These are phyloP conservation scores for Euphorbia schlechtendalii DNA, from an alignment of 441 rosid genomes.

Conservation along the genomic window DNA sequence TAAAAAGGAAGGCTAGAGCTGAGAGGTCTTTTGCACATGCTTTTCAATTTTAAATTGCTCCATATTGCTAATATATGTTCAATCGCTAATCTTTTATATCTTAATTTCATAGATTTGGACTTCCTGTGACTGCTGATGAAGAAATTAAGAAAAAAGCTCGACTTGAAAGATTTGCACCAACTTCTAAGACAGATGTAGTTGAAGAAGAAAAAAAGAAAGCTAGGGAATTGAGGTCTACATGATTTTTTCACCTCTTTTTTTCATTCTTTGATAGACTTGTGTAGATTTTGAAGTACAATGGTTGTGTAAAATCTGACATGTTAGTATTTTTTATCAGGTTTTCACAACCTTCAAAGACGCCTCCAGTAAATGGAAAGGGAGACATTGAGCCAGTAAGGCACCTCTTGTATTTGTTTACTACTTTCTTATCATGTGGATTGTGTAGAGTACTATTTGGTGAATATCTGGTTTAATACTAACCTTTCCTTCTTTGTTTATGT, in stretches of 20 bases:
- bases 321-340: slow-evolving; percentile 37
- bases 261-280: background rate
- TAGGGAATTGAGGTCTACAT: slow-evolving; percentile 58
- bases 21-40: slow-evolving; percentile 50
- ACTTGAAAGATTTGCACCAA: slow-evolving; percentile 57
- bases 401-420: slow-evolving; percentile 5
- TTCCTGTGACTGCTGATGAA: slow-evolving; percentile 43
- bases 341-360: slow-evolving; percentile 45
- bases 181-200: slow-evolving; percentile 34
- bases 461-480: slow-evolving; percentile 14
- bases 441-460: background rate
- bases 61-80: slow-evolving; percentile 3
- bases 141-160: slow-evolving; percentile 87
- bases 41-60: slow-evolving; percentile 6
- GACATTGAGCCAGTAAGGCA: slow-evolving; percentile 39
- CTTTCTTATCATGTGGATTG: slow-evolving; percentile 5
- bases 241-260: background rate
- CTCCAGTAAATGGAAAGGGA: slow-evolving; percentile 46
- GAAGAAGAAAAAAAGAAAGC: slow-evolving; percentile 87
- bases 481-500: slow-evolving; percentile 2
- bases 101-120: slow-evolving; percentile 57
- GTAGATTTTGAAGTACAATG: background rate
- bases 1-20: slow-evolving; percentile 88
- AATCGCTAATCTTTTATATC: background rate
- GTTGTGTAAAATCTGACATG: slow-evolving; percentile 6